These are phyloP conservation scores for Beauveria brongniartii DNA, from an alignment of 2,329 filamentous ascomycete genomes.

Conservation along the genomic window DNA sequence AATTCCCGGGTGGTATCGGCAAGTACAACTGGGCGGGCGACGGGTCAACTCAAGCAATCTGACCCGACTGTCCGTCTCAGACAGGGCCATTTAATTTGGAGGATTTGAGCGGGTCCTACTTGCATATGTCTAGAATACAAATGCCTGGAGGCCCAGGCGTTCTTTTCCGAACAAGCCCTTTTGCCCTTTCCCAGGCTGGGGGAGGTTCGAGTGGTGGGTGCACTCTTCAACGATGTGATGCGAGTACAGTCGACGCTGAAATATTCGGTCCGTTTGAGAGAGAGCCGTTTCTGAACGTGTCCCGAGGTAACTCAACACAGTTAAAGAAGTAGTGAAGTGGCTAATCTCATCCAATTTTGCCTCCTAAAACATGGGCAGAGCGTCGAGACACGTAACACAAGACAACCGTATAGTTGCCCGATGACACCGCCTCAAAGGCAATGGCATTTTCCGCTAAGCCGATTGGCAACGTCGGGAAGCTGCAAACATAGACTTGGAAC, in stretches of 20 bases:
- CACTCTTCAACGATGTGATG: neutral
- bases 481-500: neutral
- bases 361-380: neutral
- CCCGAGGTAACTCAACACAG: neutral
- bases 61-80: neutral
- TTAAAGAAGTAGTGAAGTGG: neutral
- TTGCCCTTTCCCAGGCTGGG: neutral
- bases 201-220: neutral
- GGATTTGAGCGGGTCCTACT: too few relatives aligned
- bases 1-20: too few relatives aligned
- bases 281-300: too few relatives aligned
- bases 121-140: neutral
- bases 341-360: neutral
- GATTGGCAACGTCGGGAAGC: neutral
- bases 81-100: neutral
- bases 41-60: slow-evolving; percentile 3
- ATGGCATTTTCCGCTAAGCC: neutral
- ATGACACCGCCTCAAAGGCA: neutral
- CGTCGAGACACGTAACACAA: neutral
- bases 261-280: neutral
- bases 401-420: neutral
- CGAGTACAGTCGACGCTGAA: neutral
- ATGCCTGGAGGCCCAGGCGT: too few relatives aligned
- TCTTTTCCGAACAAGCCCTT: neutral
- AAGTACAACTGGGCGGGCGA: neutral